Percentiles rank a stretch among this genome's conserved stretches.
These are phyloP conservation scores for Irpex sp. DNA, from an alignment of 1,284 basidiomycete genomes.

Conservation along the genomic window DNA sequence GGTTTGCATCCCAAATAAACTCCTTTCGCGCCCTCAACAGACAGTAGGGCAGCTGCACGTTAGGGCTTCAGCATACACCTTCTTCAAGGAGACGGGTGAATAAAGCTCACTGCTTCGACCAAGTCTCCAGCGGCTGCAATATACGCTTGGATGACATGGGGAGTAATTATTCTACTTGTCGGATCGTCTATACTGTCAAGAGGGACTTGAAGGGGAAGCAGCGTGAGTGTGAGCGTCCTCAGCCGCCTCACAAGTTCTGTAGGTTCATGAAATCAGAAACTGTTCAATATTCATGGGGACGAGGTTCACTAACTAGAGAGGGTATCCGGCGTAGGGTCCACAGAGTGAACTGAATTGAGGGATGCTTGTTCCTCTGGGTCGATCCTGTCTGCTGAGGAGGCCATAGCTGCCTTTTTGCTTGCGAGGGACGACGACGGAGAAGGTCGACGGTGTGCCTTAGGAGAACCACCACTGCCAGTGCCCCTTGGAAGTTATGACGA, in stretches of 20 bases:
- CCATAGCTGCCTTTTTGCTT: conserved; percentile 9
- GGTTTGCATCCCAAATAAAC: conserved; percentile 72
- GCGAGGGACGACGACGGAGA: not conserved
- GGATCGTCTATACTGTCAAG: conserved; percentile 52
- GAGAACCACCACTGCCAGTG: not conserved
- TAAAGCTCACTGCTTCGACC: conserved; percentile 55
- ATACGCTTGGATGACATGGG: conserved; percentile 61
- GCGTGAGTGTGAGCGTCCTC: conserved; percentile 66
- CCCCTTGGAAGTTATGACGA: too few relatives aligned
- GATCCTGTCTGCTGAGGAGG: conserved; percentile 12
- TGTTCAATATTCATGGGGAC: not conserved
- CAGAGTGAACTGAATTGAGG: conserved; percentile 39
- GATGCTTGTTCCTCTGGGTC: conserved; percentile 41
- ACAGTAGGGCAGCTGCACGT: conserved; percentile 74
- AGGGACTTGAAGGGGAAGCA: conserved; percentile 81
- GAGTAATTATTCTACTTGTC: conserved; percentile 68
- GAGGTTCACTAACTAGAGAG: conserved; percentile 55
- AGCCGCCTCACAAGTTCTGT: conserved; percentile 77
- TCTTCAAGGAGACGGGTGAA: not conserved
- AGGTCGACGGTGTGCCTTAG: not conserved
- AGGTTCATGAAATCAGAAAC: conserved; percentile 4
- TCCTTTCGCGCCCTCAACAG: conserved; percentile 75
- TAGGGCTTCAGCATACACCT: too few relatives aligned
- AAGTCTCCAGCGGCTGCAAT: conserved; percentile 71
- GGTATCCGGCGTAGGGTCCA: conserved; percentile 61